Evolutionary conservation across 2,329 filamentous ascomycete genomes (phyloP), one percentile per base, ranked within the genome.

Genomic region (Fusarium virguliforme): DNA sequence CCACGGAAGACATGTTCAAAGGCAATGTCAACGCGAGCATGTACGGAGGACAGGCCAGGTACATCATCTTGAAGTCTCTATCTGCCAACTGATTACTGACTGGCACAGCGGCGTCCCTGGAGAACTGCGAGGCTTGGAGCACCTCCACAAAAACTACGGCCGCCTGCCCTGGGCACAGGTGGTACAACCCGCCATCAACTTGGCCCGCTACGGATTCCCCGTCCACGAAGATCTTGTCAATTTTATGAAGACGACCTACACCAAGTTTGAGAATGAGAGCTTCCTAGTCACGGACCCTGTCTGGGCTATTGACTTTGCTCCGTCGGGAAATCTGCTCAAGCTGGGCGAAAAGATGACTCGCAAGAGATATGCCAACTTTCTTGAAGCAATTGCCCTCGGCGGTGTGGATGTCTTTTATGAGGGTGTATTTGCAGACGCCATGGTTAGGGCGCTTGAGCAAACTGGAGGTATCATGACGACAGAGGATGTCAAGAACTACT

Each of bases 241-340:
- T 15, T 93, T 93, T 76, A 95, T 96, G 86, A 78, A 74, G 26
- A 85, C n/a, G 81, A 63, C 79, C 77, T 77, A 64, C 73, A 83
- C 8, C 80, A 86, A 54, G 86, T 73, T 15, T 56, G 90, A 71
- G 2, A 71, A 72, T 2, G 71, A 73, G 2, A 74, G 64, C 10
- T 96, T 96, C 76, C 81, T 97, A 0, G 85, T 88, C 3, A 83
- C 91, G 0, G 88, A 97, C 66, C 89, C 91, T 0, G 86, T 88
- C 0, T 97, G 94, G 92, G 92, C 94, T 0, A 82, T 94, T 30
- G 94, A 97, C 78, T 97, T 97, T 79, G 94, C 94, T 3, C 93
- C 93, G 0, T 88, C 92, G 64, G 94, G 93, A 4, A 89, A 84
- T 2, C 82, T 89, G 1, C 75, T 95, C 1, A 84, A 85, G 22